Evolutionary conservation across 2,329 filamentous ascomycete species (phyloP).

Genomic region (Botrytis squamosa): DNA sequence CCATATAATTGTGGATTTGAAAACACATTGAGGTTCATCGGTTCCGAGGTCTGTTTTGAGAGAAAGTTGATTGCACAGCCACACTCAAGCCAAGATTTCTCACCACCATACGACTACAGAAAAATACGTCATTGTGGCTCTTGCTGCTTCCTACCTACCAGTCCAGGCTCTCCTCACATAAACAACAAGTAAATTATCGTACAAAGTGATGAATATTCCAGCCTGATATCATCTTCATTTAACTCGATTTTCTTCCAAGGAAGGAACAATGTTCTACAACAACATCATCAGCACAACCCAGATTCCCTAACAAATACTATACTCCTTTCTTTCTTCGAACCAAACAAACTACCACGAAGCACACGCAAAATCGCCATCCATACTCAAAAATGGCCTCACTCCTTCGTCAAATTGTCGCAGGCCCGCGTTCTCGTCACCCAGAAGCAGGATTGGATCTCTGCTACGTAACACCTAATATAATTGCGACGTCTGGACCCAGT

Average conservation of each 20-base stretch:
- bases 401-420: slow-evolving; percentile 86
- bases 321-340: not conserved
- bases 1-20: not conserved
- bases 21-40: not conserved
- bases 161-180: not conserved
- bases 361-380: not conserved
- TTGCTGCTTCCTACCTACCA: not conserved
- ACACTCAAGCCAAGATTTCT: slow-evolving; percentile 4
- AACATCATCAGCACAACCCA: not conserved
- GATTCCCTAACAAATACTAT: not conserved
- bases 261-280: slow-evolving; percentile 10
- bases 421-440: slow-evolving; percentile 77
- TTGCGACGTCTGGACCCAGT: slow-evolving; percentile 76
- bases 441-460: slow-evolving; percentile 91
- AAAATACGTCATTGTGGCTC: slow-evolving; percentile 12
- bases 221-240: slow-evolving; percentile 9
- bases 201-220: not conserved
- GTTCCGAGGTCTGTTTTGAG: not conserved
- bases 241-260: not conserved
- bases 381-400: slow-evolving; percentile 63
- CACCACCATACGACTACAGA: not conserved
- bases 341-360: not conserved
- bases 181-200: not conserved
- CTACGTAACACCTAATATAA: slow-evolving; percentile 82
- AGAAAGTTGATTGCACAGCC: slow-evolving; percentile 9